These are phyloP conservation scores for Kwoniella heveanensis DNA, from an alignment of 768 basidiomycete species.

Conservation along the genomic window DNA sequence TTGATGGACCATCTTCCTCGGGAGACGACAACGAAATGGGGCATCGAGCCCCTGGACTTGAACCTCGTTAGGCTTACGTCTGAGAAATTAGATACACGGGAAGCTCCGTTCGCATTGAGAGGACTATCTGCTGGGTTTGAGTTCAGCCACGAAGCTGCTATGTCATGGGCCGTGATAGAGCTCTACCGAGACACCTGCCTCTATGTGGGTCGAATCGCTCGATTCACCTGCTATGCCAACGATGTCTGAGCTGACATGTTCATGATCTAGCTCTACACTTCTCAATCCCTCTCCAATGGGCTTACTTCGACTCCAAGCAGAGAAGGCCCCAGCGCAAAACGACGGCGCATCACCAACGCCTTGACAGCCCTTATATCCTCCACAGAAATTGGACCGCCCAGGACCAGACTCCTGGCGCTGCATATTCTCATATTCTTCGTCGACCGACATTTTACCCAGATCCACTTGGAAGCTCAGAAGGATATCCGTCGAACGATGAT, in stretches of 20 bases:
- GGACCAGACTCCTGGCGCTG: conserved; percentile 59
- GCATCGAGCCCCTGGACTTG: conserved; percentile 67
- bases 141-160: conserved; percentile 61
- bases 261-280: conserved; percentile 12
- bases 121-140: conserved; percentile 63
- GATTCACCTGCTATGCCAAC: background rate
- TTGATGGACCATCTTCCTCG: conserved; percentile 64
- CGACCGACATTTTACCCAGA: conserved; percentile 69
- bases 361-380: conserved; percentile 24
- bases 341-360: conserved; percentile 38
- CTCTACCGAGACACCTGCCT: conserved; percentile 36
- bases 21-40: conserved; percentile 69
- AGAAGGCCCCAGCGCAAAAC: conserved; percentile 31
- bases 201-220: conserved; percentile 14
- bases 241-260: background rate
- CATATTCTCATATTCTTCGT: conserved; percentile 84
- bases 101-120: conserved; percentile 21
- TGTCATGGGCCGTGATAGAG: conserved; percentile 57
- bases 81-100: too few species aligned
- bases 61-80: conserved; percentile 65
- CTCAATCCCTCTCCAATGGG: conserved; percentile 11
- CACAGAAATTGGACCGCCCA: conserved; percentile 10
- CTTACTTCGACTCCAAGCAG: conserved; percentile 6
- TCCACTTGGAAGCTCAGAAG: conserved; percentile 66
- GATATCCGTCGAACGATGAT: conserved; percentile 64